phyloP scores from a whole-genome alignment of 2,329 filamentous ascomycete species.

The Ceratocystis lukuohia region DNA sequence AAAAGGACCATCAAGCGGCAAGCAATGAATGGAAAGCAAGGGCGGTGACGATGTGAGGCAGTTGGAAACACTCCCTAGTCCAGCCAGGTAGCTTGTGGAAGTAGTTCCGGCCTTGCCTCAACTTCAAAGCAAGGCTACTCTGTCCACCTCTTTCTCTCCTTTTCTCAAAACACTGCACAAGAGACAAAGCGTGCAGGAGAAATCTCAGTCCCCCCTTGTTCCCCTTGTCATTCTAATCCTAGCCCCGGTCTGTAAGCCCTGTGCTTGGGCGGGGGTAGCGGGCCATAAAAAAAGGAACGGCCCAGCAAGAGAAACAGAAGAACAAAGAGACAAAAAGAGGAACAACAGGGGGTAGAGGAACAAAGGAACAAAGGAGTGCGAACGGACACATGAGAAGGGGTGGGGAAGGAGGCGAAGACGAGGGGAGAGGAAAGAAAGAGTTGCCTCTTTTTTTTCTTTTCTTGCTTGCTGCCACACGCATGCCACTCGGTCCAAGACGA shows the following conservation, averaged over 20 bases:
- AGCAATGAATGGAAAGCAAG: not conserved
- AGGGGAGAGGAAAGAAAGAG: not conserved
- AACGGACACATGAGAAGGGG: constrained; percentile 4
- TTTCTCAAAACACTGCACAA: not conserved
- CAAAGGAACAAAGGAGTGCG: constrained; percentile 8
- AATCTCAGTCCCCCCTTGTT: not conserved
- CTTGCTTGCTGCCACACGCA: not conserved
- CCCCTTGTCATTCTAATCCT: not conserved
- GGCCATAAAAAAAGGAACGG: not conserved
- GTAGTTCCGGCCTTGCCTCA: not conserved
- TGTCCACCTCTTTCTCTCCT: too few relatives aligned
- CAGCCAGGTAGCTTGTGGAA: not conserved
- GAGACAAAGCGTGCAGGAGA: not conserved
- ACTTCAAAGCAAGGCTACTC: not conserved
- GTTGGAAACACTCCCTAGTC: constrained; percentile 1
- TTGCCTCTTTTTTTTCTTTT: not conserved
- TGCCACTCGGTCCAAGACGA: not conserved
- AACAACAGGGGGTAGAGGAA: not conserved
- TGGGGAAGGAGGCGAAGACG: not conserved
- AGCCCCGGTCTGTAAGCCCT: constrained; percentile 2
- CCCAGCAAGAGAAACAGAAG: not conserved
- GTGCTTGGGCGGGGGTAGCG: not conserved
- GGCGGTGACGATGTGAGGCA: not conserved
- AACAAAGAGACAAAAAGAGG: constrained; percentile 3
- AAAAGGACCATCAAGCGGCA: not conserved